These are phyloP conservation scores for Xylaria sp. DNA, from an alignment of 2,329 filamentous ascomycete genomes.

Conservation along the genomic window DNA sequence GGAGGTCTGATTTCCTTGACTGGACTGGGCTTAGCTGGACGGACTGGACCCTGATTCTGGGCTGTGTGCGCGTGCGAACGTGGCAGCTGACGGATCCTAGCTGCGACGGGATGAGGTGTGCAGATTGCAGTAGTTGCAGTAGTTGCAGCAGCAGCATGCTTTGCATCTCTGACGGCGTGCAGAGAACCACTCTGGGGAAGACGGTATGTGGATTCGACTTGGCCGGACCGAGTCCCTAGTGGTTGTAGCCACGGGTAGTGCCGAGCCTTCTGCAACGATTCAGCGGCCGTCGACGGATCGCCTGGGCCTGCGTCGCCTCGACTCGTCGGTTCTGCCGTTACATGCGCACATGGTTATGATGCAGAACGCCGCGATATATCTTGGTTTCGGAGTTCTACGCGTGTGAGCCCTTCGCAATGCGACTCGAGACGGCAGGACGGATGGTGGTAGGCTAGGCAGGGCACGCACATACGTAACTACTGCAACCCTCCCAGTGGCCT, in stretches of 20 bases:
- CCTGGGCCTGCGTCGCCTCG: not conserved
- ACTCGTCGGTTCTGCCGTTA: not conserved
- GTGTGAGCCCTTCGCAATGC: not conserved
- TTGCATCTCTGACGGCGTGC: slow-evolving; percentile 11
- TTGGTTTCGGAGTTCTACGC: not conserved
- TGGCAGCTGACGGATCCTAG: slow-evolving; percentile 33
- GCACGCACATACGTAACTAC: not conserved
- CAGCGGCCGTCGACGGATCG: not conserved
- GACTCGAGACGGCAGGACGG: not conserved
- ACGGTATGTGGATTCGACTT: slow-evolving; percentile 25
- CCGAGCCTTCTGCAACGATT: not conserved
- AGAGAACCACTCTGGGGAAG: slow-evolving; percentile 25
- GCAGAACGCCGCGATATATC: not conserved
- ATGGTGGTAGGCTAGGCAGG: no score
- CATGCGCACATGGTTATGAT: not conserved
- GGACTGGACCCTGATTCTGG: no score
- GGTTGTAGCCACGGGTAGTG: slow-evolving; percentile 14
- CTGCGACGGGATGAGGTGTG: slow-evolving; percentile 25
- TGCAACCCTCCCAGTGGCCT: not conserved
- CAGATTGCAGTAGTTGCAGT: slow-evolving; percentile 20
- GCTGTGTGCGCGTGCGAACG: slow-evolving; percentile 13
- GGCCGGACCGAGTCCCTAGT: slow-evolving; percentile 28
- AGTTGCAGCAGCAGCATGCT: slow-evolving; percentile 25
- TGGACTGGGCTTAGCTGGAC: no score
- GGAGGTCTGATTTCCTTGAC: no score